Evolutionary conservation across 306 rosid species (phyloP).

Genomic region (Rosa lucieae): DNA sequence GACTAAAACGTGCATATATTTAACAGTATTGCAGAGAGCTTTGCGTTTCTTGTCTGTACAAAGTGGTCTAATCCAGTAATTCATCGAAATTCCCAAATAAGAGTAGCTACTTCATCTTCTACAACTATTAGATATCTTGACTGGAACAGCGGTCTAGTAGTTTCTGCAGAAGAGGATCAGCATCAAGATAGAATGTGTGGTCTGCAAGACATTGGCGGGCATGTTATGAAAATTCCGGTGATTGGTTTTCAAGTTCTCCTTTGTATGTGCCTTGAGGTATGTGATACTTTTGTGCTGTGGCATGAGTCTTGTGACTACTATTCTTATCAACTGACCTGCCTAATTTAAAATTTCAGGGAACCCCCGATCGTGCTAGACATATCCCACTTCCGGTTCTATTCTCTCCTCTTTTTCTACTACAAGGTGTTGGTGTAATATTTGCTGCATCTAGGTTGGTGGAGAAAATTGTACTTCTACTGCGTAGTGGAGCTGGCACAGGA

Average conservation of each 20-base stretch:
- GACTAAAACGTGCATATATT: background rate
- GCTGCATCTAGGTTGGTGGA: constrained; percentile 73
- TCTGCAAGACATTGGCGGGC: constrained; percentile 97
- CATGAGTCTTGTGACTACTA: constrained; percentile 23
- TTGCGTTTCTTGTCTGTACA: constrained; percentile 96
- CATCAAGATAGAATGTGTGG: constrained; percentile 66
- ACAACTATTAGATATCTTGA: constrained; percentile 78
- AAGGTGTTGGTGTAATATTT: constrained; percentile 77
- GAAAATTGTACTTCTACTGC: constrained; percentile 66
- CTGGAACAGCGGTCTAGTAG: constrained; percentile 74
- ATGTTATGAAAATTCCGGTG: constrained; percentile 85
- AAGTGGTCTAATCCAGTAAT: constrained; percentile 98
- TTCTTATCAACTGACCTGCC: constrained; percentile 19
- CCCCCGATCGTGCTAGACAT: constrained; percentile 60
- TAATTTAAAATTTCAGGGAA: constrained; percentile 67
- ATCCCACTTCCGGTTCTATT: constrained; percentile 77
- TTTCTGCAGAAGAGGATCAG: constrained; percentile 75
- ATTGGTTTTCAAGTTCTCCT: constrained; percentile 85
- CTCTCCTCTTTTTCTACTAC: constrained; percentile 80
- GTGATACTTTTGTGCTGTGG: constrained; percentile 28
- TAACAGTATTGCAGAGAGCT: constrained; percentile 91
- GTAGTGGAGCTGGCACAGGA: constrained; percentile 69
- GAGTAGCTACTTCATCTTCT: constrained; percentile 83
- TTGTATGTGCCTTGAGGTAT: constrained; percentile 94
- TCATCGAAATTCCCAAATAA: constrained; percentile 61